A percentile compares a stretch with the other conserved stretches of the same genome.
Conservation (phyloP, 208 protist genomes). For the Jaenimonas drosophilae region DNA sequence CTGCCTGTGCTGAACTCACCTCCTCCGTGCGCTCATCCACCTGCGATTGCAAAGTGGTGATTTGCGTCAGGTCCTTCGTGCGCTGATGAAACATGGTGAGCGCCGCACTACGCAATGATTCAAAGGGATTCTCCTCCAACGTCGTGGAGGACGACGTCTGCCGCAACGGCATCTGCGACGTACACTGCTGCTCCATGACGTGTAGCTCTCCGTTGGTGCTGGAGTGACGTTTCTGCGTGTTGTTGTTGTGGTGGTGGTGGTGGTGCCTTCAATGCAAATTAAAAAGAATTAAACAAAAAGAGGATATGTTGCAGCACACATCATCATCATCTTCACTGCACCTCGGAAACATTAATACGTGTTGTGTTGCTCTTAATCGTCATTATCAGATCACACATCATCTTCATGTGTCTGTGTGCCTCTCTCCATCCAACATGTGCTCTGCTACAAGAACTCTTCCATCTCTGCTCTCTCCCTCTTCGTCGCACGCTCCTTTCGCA, state of each 20-base stretch:
- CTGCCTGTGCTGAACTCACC: background rate
- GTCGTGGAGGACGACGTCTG: conserved; percentile 2
- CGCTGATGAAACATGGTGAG: conserved; percentile 74
- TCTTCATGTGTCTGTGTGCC: background rate
- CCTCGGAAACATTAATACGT: background rate
- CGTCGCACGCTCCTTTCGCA: background rate
- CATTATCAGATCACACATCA: background rate
- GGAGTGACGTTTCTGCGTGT: too few relatives aligned
- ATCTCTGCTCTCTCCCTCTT: too few relatives aligned
- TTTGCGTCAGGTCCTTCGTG: conserved; percentile 70
- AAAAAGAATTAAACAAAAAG: conserved; percentile 1
- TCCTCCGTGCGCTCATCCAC: conserved; percentile 3
- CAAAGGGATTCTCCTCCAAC: conserved; percentile 34
- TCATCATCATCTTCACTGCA: background rate
- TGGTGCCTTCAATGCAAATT: too few relatives aligned
- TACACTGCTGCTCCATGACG: conserved; percentile 5
- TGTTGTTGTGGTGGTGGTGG: too few relatives aligned
- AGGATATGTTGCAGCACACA: background rate
- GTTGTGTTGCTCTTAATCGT: background rate
- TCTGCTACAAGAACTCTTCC: too few relatives aligned
- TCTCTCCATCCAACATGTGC: too few relatives aligned
- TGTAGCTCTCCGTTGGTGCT: too few relatives aligned
- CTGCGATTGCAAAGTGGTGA: conserved; percentile 22
- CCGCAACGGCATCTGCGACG: conserved; percentile 9
- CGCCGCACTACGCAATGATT: conserved; percentile 54